phyloP scores from a whole-genome alignment of 306 rosid genomes.

The Casuarina equisetifolia region DNA sequence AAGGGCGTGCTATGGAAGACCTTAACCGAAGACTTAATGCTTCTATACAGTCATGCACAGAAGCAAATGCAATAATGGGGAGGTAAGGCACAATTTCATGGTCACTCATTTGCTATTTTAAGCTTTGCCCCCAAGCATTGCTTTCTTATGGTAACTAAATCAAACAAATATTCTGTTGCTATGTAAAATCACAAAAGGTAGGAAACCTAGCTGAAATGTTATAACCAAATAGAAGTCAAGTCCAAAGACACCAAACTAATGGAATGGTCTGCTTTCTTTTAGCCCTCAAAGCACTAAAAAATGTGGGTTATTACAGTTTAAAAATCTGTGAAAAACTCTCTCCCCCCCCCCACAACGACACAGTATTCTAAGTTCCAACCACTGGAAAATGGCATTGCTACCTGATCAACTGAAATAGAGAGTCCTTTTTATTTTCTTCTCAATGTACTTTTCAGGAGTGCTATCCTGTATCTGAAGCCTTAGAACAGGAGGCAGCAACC shows the following conservation, averaged over 20 bases:
- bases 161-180: background rate
- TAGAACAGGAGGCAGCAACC: background rate
- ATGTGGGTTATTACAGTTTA: background rate
- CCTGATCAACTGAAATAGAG: background rate
- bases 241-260: background rate
- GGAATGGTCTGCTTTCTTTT: background rate
- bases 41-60: constrained; percentile 77
- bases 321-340: background rate
- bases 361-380: background rate
- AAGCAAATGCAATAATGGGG: constrained; percentile 79
- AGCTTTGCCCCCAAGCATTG: background rate
- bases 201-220: no score
- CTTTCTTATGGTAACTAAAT: background rate
- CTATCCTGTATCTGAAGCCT: background rate
- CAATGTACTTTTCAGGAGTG: background rate
- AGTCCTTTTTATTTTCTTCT: background rate
- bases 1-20: constrained; percentile 74
- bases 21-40: constrained; percentile 78
- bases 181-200: background rate
- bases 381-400: background rate
- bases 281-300: background rate
- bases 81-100: constrained; percentile 48
- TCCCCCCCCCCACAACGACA: background rate
- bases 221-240: background rate
- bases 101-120: background rate